These are phyloP conservation scores for Oryza rufipogon DNA, from an alignment of 176 grass and related monocot species.

Conservation along the genomic window DNA sequence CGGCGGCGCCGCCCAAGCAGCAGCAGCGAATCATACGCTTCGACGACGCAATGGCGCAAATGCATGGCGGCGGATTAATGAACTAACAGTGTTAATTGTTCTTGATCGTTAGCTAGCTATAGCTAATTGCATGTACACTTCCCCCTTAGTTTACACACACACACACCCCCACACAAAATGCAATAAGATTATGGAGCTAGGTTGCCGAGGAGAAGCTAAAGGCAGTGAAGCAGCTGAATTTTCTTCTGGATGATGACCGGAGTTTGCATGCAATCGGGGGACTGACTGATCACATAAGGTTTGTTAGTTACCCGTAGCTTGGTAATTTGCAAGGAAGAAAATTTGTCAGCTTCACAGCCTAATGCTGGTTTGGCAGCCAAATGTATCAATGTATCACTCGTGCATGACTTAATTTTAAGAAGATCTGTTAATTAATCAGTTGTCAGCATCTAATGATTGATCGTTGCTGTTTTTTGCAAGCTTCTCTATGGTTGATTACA, in stretches of 20 bases:
- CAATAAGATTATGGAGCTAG: slow-evolving; percentile 37
- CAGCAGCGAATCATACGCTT: slow-evolving; percentile 68
- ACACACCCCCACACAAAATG: not conserved
- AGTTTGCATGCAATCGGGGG: slow-evolving; percentile 7
- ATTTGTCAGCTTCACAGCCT: slow-evolving; percentile 89
- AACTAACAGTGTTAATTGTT: slow-evolving; percentile 24
- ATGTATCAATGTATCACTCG: slow-evolving; percentile 16
- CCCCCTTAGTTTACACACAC: not conserved
- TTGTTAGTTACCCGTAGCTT: slow-evolving; percentile 20
- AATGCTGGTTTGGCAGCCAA: slow-evolving; percentile 31
- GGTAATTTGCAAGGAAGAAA: slow-evolving; percentile 58
- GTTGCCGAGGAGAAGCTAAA: slow-evolving; percentile 29
- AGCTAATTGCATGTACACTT: not conserved
- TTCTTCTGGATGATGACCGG: slow-evolving; percentile 50
- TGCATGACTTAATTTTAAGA: slow-evolving; percentile 29
- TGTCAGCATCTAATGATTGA: not conserved
- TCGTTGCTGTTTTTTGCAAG: not conserved
- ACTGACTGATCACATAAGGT: slow-evolving; percentile 1
- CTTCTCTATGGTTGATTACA: not conserved
- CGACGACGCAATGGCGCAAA: slow-evolving; percentile 27
- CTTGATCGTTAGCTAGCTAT: slow-evolving; percentile 24
- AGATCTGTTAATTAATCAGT: not conserved
- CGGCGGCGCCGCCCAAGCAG: not conserved
- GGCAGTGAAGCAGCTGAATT: slow-evolving; percentile 92
- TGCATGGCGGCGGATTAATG: slow-evolving; percentile 29